Evolutionary conservation across 2,329 filamentous ascomycete genomes (phyloP), one percentile per base, ranked within the genome.

Genomic region (Pyrenophora teres): DNA sequence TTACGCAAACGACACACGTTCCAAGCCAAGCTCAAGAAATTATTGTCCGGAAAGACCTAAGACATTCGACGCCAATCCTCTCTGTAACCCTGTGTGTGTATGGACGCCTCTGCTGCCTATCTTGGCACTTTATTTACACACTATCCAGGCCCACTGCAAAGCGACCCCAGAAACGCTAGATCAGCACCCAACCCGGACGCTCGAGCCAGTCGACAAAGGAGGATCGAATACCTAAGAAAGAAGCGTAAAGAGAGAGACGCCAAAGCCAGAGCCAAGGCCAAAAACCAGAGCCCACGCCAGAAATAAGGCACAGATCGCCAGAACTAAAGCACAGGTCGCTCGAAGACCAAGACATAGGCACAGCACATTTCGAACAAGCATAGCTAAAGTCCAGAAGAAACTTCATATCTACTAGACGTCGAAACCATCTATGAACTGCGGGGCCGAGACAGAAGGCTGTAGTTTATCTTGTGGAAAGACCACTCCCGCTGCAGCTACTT

Each of bases 21-120:
- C 31, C 18, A 33, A 6, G 15, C n/a, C 19, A 41, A 30, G 21
- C 31, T 55, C 16, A 55, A 42, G 19, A 45, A n/a, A 19, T 43
- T 52, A 18, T 36, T 18, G 5, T 33, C 9, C 6, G 32, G 44
- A 7, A 52, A 30, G 13, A 23, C 39, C 18, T 47, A 21, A 52
- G 13, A 4, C 16, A 15, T 7, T 13, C 6, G 6, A 21, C 36
- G 6, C 1, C 16, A 18, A 3, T 6, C 6, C 8, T 10, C 18
- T 30, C 8, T 3, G 6, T 7, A 25, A 25, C 6, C 7, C 8
- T n/a, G n/a, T 3, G 3, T 9, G 23, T 25, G 23, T 25, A 25
- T 25, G 23, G 23, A 25, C 23, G 7, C 19, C 5, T 19, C 19
- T 19, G 19, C 3, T 19, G 19, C 19, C 19, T 19, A 3, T 19